A percentile compares a stretch with the other conserved stretches of the same genome.
Conservation (phyloP, 1,284 basidiomycete genomes). For the Tremellales sp. region DNA sequence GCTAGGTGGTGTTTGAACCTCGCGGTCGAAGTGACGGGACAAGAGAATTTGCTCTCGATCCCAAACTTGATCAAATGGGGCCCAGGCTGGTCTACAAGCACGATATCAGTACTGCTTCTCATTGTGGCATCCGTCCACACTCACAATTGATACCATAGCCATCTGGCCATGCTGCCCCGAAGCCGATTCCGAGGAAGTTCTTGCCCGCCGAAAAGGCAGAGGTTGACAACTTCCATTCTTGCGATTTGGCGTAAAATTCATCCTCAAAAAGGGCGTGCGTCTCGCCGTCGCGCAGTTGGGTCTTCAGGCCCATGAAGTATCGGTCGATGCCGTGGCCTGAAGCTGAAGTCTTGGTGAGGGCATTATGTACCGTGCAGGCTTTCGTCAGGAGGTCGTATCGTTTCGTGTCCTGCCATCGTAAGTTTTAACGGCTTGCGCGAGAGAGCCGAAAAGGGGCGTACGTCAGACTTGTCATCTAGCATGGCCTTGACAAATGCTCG, state of each 20-base stretch:
- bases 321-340: constrained; percentile 86
- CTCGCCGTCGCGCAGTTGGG: constrained; percentile 56
- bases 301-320: constrained; percentile 80
- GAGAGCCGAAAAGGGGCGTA: constrained; percentile 3
- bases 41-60: constrained; percentile 82
- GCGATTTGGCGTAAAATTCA: constrained; percentile 68
- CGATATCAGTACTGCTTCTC: background rate
- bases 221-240: constrained; percentile 87
- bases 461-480: constrained; percentile 58
- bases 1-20: constrained; percentile 64
- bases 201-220: constrained; percentile 84
- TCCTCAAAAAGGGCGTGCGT: constrained; percentile 67
- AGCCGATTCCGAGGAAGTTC: constrained; percentile 87
- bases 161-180: constrained; percentile 72
- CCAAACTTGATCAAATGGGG: constrained; percentile 85
- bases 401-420: constrained; percentile 48
- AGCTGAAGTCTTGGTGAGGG: constrained; percentile 72
- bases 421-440: background rate
- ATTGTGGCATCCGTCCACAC: constrained; percentile 32
- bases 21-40: constrained; percentile 65
- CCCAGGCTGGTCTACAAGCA: constrained; percentile 68
- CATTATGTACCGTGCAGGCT: constrained; percentile 70
- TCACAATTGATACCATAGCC: constrained; percentile 90
- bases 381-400: constrained; percentile 59
- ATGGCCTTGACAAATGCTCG: constrained; percentile 76